Evolutionary conservation across 805 yeast species (phyloP).

Genomic region (Cephaloascus fragrans): DNA sequence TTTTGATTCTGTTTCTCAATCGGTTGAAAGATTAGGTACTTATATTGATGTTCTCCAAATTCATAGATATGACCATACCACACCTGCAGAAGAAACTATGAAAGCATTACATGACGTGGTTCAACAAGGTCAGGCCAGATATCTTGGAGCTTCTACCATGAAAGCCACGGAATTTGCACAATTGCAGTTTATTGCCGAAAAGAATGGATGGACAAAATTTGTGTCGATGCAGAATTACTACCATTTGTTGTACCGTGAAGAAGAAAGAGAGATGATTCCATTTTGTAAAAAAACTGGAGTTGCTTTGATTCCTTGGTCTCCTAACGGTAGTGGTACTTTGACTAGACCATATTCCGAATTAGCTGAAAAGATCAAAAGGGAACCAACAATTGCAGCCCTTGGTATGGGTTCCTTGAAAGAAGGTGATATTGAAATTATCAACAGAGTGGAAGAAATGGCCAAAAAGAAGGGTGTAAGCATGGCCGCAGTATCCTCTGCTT

Average conservation of each 20-base stretch:
- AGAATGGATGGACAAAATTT: constrained; percentile 17
- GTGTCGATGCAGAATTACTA: constrained; percentile 20
- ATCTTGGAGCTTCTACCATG: constrained; percentile 19
- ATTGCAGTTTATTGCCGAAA: constrained; percentile 18
- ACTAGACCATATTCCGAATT: constrained; percentile 9
- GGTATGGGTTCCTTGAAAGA: not conserved
- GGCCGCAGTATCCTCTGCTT: constrained; percentile 10
- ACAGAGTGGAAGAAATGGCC: constrained; percentile 15
- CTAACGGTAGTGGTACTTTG: constrained; percentile 16
- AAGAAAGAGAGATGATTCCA: constrained; percentile 20
- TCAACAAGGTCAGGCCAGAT: constrained; percentile 11
- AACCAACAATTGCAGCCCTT: constrained; percentile 1
- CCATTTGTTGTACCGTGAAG: constrained; percentile 17
- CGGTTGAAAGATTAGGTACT: constrained; percentile 15
- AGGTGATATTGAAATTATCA: constrained; percentile 3
- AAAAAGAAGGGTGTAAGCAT: constrained; percentile 12
- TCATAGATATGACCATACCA: constrained; percentile 14
- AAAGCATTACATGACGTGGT: constrained; percentile 15
- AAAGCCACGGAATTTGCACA: constrained; percentile 17
- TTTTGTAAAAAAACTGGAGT: constrained; percentile 14
- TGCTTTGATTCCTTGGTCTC: constrained; percentile 20
- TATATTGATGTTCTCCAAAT: constrained; percentile 18
- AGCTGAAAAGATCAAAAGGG: not conserved
- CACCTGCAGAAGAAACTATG: constrained; percentile 18
- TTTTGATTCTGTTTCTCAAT: constrained; percentile 13